These are phyloP conservation scores for Pugionium dolabratum DNA, from an alignment of 345 rosid species.

Conservation along the genomic window DNA sequence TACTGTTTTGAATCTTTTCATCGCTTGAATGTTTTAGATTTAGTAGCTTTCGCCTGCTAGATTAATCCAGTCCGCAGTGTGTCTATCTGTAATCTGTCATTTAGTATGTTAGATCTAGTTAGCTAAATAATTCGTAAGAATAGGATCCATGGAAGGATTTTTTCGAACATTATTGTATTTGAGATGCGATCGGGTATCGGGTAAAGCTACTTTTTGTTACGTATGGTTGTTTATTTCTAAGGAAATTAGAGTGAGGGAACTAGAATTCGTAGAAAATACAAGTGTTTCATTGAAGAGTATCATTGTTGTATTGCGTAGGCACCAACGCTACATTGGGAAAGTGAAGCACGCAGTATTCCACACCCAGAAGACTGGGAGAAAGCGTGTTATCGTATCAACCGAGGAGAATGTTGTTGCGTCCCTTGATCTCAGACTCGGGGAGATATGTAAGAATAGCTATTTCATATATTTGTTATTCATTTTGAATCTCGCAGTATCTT, in stretches of 20 bases:
- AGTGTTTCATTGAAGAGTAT: conserved; percentile 10
- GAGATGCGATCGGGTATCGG: conserved; percentile 28
- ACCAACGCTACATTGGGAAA: conserved; percentile 86
- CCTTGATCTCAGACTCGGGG: conserved; percentile 92
- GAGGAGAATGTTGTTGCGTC: conserved; percentile 93
- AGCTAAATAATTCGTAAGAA: background rate
- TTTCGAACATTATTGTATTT: background rate
- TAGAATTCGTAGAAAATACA: background rate
- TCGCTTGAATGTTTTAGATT: conserved; percentile 17
- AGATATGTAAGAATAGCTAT: conserved; percentile 62
- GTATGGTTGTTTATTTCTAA: background rate
- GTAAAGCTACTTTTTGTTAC: conserved; percentile 5
- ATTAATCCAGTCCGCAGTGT: conserved; percentile 3
- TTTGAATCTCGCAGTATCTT: conserved; percentile 16
- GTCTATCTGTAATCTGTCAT: background rate
- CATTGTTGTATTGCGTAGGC: conserved; percentile 49
- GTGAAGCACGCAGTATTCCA: conserved; percentile 94
- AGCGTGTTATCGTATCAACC: conserved; percentile 89
- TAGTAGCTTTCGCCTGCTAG: background rate
- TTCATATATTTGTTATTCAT: conserved; percentile 13
- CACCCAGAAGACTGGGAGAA: conserved; percentile 93
- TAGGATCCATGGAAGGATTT: background rate
- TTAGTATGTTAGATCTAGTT: conserved; percentile 21
- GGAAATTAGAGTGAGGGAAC: background rate
- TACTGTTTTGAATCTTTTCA: background rate